Percentiles rank a stretch among this genome's conserved stretches.
phyloP scores from a whole-genome alignment of 2,329 filamentous ascomycete species.

The Aspergillus sp. region DNA sequence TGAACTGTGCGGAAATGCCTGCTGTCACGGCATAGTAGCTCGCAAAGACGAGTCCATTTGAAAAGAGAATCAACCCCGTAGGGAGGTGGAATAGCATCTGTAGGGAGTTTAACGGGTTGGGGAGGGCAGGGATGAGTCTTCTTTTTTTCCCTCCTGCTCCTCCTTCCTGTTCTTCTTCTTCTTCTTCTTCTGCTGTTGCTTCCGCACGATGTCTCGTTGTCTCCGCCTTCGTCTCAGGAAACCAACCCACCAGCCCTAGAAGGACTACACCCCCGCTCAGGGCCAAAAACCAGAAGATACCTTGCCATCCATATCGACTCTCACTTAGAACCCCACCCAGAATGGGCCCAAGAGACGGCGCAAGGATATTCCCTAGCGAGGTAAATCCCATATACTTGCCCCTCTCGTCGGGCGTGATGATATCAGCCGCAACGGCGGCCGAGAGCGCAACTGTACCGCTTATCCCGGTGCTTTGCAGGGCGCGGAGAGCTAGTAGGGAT shows the following conservation, averaged over 20 bases:
- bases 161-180: background rate
- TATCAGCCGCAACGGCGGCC: slow-evolving; percentile 43
- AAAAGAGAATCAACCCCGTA: slow-evolving; percentile 37
- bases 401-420: slow-evolving; percentile 41
- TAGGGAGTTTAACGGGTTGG: slow-evolving; percentile 43
- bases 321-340: slow-evolving; percentile 47
- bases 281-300: slow-evolving; percentile 56
- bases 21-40: slow-evolving; percentile 46
- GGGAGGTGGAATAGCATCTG: slow-evolving; percentile 36
- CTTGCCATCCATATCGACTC: slow-evolving; percentile 51
- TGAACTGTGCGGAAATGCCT: slow-evolving; percentile 38
- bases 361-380: slow-evolving; percentile 36
- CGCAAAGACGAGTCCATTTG: slow-evolving; percentile 40
- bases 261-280: slow-evolving; percentile 39
- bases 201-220: too few species aligned
- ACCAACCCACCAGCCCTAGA: slow-evolving; percentile 23
- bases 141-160: background rate
- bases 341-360: slow-evolving; percentile 51
- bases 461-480: slow-evolving; percentile 46
- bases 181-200: background rate
- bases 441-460: slow-evolving; percentile 43
- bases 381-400: slow-evolving; percentile 44
- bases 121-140: slow-evolving; percentile 17
- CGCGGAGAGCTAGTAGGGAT: slow-evolving; percentile 39
- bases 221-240: slow-evolving; percentile 35